Base-by-base conservation (phyloP, 75 land plant genomes). In the Azolla pinnata region DNA sequence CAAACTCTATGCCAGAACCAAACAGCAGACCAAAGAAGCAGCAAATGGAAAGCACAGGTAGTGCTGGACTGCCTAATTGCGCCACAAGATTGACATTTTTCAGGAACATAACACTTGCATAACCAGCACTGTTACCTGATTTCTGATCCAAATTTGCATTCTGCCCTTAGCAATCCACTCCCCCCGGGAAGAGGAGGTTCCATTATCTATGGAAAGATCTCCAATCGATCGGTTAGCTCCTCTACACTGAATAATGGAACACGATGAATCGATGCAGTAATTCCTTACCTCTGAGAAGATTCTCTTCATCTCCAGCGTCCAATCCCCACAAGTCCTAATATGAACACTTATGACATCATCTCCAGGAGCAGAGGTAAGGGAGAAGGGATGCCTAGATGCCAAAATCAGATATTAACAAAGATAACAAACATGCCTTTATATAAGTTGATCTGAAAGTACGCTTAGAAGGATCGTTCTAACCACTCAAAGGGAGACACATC, bases 131-230 rank as follows among this genome's bases (percentile, higher is more conserved):
- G 9, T 12, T 49, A 31, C 45, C 38, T 57, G 2, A 16, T 31
- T 57, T 57, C 44, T 9, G 8, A 2, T n/a, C 28, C 45, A 7
- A 34, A 33, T 21, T 33, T 38, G 42, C 42, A 8, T 14, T 83
- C 87, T 16, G 84, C 84, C 57, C 87, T 72, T 9, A 81, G 59
- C 28, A 83, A 76, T 19, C 87, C 87, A 61, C 87, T 83, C 38
- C 74, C 75, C 10, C 77, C 73, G 10, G 25, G 65, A 4, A 42
- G 30, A 1, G 84, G 80, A 2, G 84, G 80, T 57, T 77, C 75
- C 32, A 80, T 77, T 28, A 67, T 77, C 73, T 75, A 33, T 28
- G 19, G 27, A 27, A 14, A 52, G 18, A 48, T 20, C 18, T 3
- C 9, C 21, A 20, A 14, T 48, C 42, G 7, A 7, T 8, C 14